Conservation (phyloP, 2,329 filamentous ascomycete species). For the Scytalidium sp. region DNA sequence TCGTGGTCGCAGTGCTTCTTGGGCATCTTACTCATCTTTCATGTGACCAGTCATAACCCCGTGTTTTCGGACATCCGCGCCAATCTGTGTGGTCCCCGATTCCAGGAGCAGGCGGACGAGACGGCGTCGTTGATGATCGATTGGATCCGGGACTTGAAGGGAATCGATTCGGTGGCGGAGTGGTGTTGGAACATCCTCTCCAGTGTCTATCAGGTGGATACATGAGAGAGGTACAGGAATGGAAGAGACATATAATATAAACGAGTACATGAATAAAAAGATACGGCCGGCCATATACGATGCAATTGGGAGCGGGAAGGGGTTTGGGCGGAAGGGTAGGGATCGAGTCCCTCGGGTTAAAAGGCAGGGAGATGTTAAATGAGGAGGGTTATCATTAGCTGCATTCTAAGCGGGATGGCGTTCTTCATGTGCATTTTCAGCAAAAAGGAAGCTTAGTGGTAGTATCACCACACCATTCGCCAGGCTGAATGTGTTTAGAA, state of each 20-base stretch:
- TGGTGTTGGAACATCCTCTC: constrained; percentile 38
- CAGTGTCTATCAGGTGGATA: constrained; percentile 22
- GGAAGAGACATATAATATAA: background rate
- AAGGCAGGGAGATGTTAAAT: background rate
- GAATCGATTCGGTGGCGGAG: constrained; percentile 48
- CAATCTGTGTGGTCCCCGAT: constrained; percentile 43
- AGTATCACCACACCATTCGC: background rate
- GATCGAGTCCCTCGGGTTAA: background rate
- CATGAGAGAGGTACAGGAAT: constrained; percentile 1
- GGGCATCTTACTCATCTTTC: constrained; percentile 53
- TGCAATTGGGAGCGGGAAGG: too few species aligned
- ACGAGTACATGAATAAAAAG: too few species aligned
- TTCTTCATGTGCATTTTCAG: background rate
- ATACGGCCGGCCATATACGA: background rate
- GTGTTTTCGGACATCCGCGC: constrained; percentile 47
- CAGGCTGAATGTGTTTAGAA: background rate
- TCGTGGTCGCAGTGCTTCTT: constrained; percentile 63
- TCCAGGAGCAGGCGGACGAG: constrained; percentile 48
- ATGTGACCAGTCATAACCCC: constrained; percentile 49
- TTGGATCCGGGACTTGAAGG: constrained; percentile 57
- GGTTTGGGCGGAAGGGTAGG: background rate
- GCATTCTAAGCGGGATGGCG: background rate
- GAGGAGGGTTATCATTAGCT: background rate
- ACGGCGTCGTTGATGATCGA: constrained; percentile 53
- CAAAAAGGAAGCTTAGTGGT: background rate